Percentiles rank a stretch among this genome's conserved stretches.
Evolutionary conservation across 2,329 filamentous ascomycete genomes (phyloP).

Genomic region (Clonostachys sp.): DNA sequence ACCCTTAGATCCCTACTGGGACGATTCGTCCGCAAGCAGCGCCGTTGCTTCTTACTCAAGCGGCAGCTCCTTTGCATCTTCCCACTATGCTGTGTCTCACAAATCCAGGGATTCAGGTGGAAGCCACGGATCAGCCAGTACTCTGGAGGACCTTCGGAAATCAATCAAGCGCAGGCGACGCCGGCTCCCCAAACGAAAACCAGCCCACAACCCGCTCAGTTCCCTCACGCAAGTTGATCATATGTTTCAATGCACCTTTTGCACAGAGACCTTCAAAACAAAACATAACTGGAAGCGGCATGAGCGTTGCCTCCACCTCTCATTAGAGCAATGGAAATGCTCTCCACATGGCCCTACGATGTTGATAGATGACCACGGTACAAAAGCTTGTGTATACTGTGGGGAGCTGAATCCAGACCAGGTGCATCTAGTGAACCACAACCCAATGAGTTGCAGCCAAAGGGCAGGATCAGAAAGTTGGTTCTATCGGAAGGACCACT

Average conservation of each 20-base stretch:
- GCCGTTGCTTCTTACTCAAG: slow-evolving; percentile 9
- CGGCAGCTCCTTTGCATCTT: slow-evolving; percentile 2
- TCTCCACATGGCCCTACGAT: slow-evolving; percentile 22
- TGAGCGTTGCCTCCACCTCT: slow-evolving; percentile 37
- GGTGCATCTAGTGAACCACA: slow-evolving; percentile 22
- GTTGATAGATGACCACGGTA: slow-evolving; percentile 31
- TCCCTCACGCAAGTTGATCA: no score
- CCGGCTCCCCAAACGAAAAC: no score
- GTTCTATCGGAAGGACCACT: slow-evolving; percentile 32
- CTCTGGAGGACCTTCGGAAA: no score
- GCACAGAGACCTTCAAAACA: slow-evolving; percentile 33
- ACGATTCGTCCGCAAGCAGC: slow-evolving; percentile 11
- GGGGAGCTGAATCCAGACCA: slow-evolving; percentile 16
- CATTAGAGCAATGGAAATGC: slow-evolving; percentile 37
- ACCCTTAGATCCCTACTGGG: not conserved
- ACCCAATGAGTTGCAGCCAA: slow-evolving; percentile 37
- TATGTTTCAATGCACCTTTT: slow-evolving; percentile 33
- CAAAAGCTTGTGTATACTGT: slow-evolving; percentile 26
- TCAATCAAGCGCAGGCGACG: no score
- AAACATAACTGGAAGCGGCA: slow-evolving; percentile 41
- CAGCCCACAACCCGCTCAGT: no score
- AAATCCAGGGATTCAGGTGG: no score
- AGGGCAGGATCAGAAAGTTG: slow-evolving; percentile 35
- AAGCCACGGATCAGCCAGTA: no score
- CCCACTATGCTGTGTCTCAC: no score